Evolutionary conservation across 176 grass and related monocot species (phyloP).

Genomic region (Calamus simplicifolius): DNA sequence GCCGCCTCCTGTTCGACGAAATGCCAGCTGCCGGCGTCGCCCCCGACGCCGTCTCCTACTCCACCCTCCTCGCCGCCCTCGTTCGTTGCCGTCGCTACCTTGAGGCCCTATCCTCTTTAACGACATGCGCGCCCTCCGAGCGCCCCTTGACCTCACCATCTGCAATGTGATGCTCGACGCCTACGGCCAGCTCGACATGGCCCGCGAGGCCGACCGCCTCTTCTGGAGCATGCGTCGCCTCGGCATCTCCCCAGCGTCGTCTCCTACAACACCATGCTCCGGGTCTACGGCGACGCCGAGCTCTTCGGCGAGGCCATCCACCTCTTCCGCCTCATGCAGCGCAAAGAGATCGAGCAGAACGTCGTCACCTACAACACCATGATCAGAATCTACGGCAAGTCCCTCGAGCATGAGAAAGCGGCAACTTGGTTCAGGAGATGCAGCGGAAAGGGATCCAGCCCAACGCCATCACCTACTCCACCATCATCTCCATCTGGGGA

Average conservation of each 20-base stretch:
- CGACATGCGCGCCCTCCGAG: conserved; percentile 55
- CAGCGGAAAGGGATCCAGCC: conserved; percentile 55
- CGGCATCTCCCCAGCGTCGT: conserved; percentile 58
- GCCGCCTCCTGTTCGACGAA: conserved; percentile 54
- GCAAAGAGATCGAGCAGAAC: conserved; percentile 46
- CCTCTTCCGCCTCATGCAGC: conserved; percentile 75
- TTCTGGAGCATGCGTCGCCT: conserved; percentile 81
- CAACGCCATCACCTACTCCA: conserved; percentile 85
- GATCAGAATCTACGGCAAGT: conserved; percentile 84
- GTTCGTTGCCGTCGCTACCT: conserved; percentile 59
- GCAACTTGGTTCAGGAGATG: conserved; percentile 78
- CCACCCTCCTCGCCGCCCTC: conserved; percentile 66
- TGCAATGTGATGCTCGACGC: conserved; percentile 84
- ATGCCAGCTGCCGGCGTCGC: conserved; percentile 46
- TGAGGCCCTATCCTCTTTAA: conserved; percentile 82
- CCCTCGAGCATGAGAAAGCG: conserved; percentile 90
- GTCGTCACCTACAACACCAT: conserved; percentile 95
- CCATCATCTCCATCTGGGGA: conserved; percentile 81
- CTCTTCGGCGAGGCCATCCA: conserved; percentile 87
- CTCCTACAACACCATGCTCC: conserved; percentile 92
- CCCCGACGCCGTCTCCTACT: conserved; percentile 70
- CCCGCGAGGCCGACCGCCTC: conserved; percentile 70
- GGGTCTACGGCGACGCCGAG: conserved; percentile 85
- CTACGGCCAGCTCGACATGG: conserved; percentile 87
- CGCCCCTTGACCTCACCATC: conserved; percentile 59